These are phyloP conservation scores for Chaetoceros muelleri DNA, from an alignment of 108 stramenopile species.

Conservation along the genomic window DNA sequence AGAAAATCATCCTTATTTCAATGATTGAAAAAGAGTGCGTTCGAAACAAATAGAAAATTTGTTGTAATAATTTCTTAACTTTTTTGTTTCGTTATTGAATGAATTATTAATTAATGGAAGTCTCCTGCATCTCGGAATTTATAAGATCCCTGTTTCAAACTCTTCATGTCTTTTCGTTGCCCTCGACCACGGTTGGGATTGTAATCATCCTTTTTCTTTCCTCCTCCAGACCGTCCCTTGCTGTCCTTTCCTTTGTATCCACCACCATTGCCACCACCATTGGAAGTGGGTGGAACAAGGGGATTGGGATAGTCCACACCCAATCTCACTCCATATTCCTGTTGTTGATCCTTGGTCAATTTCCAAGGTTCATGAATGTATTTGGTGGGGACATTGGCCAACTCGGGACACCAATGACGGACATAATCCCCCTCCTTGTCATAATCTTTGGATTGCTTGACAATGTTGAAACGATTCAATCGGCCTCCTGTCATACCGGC, in stretches of 20 bases:
- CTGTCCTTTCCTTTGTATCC: conserved; percentile 14
- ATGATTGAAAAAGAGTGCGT: conserved; percentile 45
- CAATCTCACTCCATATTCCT: conserved; percentile 52
- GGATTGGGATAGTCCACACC: conserved; percentile 81
- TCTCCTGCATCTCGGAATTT: no score
- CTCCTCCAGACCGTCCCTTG: background rate
- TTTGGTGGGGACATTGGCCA: conserved; percentile 65
- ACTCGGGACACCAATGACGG: conserved; percentile 90
- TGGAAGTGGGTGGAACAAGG: conserved; percentile 39
- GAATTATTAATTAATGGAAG: no score
- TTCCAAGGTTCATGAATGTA: conserved; percentile 83
- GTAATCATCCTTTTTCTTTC: conserved; percentile 4
- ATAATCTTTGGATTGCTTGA: conserved; percentile 93
- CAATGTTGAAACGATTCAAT: conserved; percentile 88
- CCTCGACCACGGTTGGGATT: conserved; percentile 55
- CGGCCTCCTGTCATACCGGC: conserved; percentile 92
- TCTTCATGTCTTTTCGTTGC: conserved; percentile 75
- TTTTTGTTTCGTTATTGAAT: no score
- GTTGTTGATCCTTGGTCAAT: conserved; percentile 70
- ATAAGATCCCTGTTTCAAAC: conserved; percentile 41
- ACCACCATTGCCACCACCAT: conserved; percentile 17
- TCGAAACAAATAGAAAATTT: no score
- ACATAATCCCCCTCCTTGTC: conserved; percentile 92
- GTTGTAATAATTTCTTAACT: no score
- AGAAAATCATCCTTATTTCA: conserved; percentile 74